These are phyloP conservation scores for Ambispora gerdemannii DNA, from an alignment of 192 early-diverging fungal genomes.

Conservation along the genomic window DNA sequence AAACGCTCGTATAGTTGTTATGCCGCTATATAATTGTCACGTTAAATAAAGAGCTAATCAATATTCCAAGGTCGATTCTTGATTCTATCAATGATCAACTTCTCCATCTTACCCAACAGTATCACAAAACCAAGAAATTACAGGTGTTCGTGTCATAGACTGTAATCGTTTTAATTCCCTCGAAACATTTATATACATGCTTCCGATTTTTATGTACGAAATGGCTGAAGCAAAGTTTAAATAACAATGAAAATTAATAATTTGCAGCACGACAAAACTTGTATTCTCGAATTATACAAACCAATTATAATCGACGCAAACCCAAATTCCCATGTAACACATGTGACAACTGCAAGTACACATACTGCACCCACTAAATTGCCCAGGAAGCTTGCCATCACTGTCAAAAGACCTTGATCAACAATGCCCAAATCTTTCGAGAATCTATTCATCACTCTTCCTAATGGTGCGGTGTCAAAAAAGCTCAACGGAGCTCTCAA, in stretches of 20 bases:
- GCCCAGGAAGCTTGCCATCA: slow-evolving; percentile 47
- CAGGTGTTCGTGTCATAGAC: slow-evolving; percentile 40
- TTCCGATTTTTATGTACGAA: slow-evolving; percentile 13
- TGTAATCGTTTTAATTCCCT: slow-evolving; percentile 91
- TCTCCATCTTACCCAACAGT: slow-evolving; percentile 37
- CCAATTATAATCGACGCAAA: slow-evolving; percentile 50
- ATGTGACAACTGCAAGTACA: slow-evolving; percentile 55
- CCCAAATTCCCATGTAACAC: slow-evolving; percentile 64
- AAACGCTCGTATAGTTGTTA: slow-evolving; percentile 83
- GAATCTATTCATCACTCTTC: slow-evolving; percentile 86
- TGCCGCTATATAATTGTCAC: slow-evolving; percentile 66
- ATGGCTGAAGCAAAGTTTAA: slow-evolving; percentile 1
- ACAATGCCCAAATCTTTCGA: slow-evolving; percentile 82
- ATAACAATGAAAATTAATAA: background rate
- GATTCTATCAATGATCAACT: too few relatives aligned
- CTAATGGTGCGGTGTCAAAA: slow-evolving; percentile 85
- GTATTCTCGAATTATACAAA: slow-evolving; percentile 27
- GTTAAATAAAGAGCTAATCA: too few relatives aligned
- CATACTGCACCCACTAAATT: slow-evolving; percentile 48
- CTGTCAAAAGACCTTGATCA: slow-evolving; percentile 58
- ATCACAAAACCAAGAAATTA: slow-evolving; percentile 47
- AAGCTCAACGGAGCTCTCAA: slow-evolving; percentile 76
- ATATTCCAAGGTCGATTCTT: too few relatives aligned
- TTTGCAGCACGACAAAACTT: background rate
- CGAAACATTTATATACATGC: slow-evolving; percentile 27